Evolutionary conservation across 352 stramenopile species (phyloP).

Genomic region (Globisporangium spinosum): DNA sequence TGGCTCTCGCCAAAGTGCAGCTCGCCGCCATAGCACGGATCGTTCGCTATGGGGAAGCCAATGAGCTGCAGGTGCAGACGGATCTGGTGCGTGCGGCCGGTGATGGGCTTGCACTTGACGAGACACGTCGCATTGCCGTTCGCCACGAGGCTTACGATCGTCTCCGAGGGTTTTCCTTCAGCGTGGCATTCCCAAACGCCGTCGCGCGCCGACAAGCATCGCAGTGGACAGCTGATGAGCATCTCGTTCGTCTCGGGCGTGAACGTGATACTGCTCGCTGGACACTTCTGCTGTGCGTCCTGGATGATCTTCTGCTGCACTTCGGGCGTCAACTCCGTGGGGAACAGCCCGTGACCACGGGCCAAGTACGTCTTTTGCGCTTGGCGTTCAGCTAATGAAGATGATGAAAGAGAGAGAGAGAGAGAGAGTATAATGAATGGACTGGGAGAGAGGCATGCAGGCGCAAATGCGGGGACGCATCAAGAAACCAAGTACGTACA

Average conservation of each 20-base stretch:
- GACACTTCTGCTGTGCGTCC: slow-evolving; percentile 39
- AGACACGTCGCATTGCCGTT: slow-evolving; percentile 75
- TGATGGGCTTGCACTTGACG: slow-evolving; percentile 91
- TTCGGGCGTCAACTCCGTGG: slow-evolving; percentile 32
- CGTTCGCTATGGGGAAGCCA: slow-evolving; percentile 94
- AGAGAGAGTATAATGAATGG: not conserved
- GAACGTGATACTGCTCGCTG: slow-evolving; percentile 53
- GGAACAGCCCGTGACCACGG: slow-evolving; percentile 89
- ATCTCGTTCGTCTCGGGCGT: slow-evolving; percentile 37
- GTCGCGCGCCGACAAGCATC: slow-evolving; percentile 76
- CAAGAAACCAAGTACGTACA: slow-evolving; percentile 27
- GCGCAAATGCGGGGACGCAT: too few species aligned
- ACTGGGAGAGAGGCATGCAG: too few species aligned
- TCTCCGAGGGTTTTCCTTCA: slow-evolving; percentile 79
- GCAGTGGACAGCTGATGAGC: slow-evolving; percentile 78
- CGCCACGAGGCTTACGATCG: slow-evolving; percentile 58
- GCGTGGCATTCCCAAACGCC: slow-evolving; percentile 81
- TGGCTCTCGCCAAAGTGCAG: slow-evolving; percentile 86
- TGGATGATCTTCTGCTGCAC: slow-evolving; percentile 37
- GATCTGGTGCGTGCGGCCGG: slow-evolving; percentile 97
- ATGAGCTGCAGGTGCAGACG: slow-evolving; percentile 94
- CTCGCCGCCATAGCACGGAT: slow-evolving; percentile 95
- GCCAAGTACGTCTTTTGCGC: slow-evolving; percentile 96
- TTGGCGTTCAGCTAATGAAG: slow-evolving; percentile 49
- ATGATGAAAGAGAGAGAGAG: not conserved